These are phyloP conservation scores for Blastobotrys persicus DNA, from an alignment of 1,139 yeast species.

Conservation along the genomic window DNA sequence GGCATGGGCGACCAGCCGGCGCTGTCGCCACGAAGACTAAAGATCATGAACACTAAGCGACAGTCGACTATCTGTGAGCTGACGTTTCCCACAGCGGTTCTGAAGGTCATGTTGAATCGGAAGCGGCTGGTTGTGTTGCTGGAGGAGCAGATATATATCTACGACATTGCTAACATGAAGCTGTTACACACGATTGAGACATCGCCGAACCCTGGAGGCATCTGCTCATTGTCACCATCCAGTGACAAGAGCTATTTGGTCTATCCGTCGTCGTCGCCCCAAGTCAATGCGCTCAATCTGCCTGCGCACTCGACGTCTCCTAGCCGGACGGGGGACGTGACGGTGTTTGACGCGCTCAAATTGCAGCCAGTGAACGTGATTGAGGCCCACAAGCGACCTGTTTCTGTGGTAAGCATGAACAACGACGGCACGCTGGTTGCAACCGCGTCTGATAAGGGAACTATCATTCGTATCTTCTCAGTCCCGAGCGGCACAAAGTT, in stretches of 20 bases:
- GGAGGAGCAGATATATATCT: conserved; percentile 82
- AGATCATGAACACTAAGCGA: conserved; percentile 74
- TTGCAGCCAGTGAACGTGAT: conserved; percentile 85
- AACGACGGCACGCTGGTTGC: conserved; percentile 81
- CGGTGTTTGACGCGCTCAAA: conserved; percentile 71
- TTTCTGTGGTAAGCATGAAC: conserved; percentile 77
- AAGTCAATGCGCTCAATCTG: conserved; percentile 40
- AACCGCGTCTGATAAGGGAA: conserved; percentile 94
- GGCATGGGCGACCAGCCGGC: conserved; percentile 82
- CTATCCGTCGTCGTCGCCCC: conserved; percentile 72
- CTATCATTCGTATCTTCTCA: conserved; percentile 84
- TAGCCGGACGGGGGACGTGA: conserved; percentile 74
- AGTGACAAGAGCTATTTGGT: conserved; percentile 64
- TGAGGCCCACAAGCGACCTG: conserved; percentile 86
- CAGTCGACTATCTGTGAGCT: conserved; percentile 77
- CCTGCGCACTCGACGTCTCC: conserved; percentile 26
- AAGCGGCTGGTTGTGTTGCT: conserved; percentile 71
- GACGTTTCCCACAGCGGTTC: conserved; percentile 80
- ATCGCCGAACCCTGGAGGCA: conserved; percentile 54
- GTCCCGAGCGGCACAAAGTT: conserved; percentile 79
- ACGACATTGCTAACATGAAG: conserved; percentile 86
- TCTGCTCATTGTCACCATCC: conserved; percentile 65
- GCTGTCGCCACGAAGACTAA: conserved; percentile 76
- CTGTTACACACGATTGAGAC: conserved; percentile 86
- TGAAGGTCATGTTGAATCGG: conserved; percentile 74